Evolutionary conservation across 805 yeast genomes (phyloP).

Genomic region (Starmerella cellae): DNA sequence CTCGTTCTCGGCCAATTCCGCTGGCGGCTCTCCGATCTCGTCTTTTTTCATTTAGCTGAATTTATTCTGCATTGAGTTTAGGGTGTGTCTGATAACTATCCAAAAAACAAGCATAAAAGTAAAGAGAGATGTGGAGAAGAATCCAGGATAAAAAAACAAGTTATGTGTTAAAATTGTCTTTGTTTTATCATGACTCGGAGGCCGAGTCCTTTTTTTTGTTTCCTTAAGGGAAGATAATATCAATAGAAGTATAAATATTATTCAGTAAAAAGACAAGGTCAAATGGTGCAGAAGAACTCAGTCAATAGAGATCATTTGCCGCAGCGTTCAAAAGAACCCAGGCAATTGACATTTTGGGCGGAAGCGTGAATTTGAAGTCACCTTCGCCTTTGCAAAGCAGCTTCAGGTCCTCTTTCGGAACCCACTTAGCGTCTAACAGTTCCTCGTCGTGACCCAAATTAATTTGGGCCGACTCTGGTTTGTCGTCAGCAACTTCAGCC

Average conservation of each 20-base stretch:
- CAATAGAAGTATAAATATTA: too few species aligned
- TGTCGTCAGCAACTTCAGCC: slow-evolving; percentile 59
- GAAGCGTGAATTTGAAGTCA: slow-evolving; percentile 20
- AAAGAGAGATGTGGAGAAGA: too few species aligned
- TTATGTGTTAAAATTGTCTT: too few species aligned
- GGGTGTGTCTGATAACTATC: too few species aligned
- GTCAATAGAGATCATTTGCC: slow-evolving; percentile 2
- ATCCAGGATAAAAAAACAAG: too few species aligned
- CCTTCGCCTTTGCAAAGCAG: slow-evolving; percentile 25
- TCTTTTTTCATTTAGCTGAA: slow-evolving; percentile 9
- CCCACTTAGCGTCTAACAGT: slow-evolving; percentile 77
- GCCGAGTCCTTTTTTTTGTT: not conserved
- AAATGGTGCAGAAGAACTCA: too few species aligned
- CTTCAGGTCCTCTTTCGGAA: slow-evolving; percentile 42
- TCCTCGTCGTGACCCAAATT: slow-evolving; percentile 75
- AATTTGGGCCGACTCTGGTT: slow-evolving; percentile 30
- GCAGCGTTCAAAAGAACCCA: slow-evolving; percentile 24
- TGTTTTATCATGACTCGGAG: too few species aligned
- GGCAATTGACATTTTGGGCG: slow-evolving; percentile 28
- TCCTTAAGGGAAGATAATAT: too few species aligned
- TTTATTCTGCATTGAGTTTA: too few species aligned
- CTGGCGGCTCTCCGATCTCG: slow-evolving; percentile 25
- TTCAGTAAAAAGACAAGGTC: too few species aligned
- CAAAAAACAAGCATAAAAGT: too few species aligned
- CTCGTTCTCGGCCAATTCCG: slow-evolving; percentile 21